phyloP scores from a whole-genome alignment of 768 basidiomycete genomes.

The Trametes maxima region DNA sequence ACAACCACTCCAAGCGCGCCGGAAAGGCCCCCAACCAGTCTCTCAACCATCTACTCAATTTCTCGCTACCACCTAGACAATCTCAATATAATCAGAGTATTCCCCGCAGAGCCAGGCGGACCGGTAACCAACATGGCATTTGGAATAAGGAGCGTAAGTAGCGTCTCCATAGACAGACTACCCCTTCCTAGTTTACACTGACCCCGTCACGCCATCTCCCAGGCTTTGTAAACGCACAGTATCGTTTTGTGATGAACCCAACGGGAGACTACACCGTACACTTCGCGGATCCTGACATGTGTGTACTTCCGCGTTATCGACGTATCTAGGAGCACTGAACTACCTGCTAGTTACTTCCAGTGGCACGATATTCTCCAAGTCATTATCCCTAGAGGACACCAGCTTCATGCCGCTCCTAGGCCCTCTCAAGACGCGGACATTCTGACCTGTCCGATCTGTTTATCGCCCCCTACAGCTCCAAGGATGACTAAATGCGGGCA shows the following conservation, averaged over 20 bases:
- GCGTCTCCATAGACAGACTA: neutral
- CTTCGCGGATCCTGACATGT: slow-evolving; percentile 98
- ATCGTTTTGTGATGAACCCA: slow-evolving; percentile 94
- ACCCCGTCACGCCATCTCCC: slow-evolving; percentile 7
- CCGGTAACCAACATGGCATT: slow-evolving; percentile 60
- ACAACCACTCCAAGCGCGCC: slow-evolving; percentile 63
- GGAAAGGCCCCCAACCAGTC: slow-evolving; percentile 67
- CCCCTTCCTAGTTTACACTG: neutral
- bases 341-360: slow-evolving; percentile 75
- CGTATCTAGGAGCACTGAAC: slow-evolving; percentile 11
- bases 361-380: slow-evolving; percentile 97
- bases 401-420: slow-evolving; percentile 58
- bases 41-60: slow-evolving; percentile 89
- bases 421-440: slow-evolving; percentile 56
- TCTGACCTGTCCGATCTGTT: slow-evolving; percentile 91
- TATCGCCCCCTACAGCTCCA: slow-evolving; percentile 86
- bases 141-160: slow-evolving; percentile 94
- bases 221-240: slow-evolving; percentile 97
- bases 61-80: slow-evolving; percentile 89
- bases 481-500: slow-evolving; percentile 98
- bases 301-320: slow-evolving; percentile 38
- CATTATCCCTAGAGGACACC: slow-evolving; percentile 69
- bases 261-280: slow-evolving; percentile 91
- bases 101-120: slow-evolving; percentile 77
- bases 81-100: slow-evolving; percentile 54